phyloP scores from a whole-genome alignment of 2,329 filamentous ascomycete genomes.

The Ophiostoma piceae region DNA sequence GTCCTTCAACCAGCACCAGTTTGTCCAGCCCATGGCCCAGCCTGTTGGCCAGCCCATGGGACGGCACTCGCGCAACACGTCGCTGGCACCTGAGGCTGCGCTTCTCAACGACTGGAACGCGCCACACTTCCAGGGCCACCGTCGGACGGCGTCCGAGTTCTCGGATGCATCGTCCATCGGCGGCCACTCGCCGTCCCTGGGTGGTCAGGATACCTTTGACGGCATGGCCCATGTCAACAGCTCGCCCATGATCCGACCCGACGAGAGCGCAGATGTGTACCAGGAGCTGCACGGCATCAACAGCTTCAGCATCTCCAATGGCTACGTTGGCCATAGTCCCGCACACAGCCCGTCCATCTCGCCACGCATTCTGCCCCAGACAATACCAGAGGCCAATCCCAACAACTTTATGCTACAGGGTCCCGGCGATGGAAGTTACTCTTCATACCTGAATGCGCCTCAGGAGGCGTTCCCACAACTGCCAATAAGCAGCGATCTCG shows the following conservation, averaged over 20 bases:
- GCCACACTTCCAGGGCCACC: constrained; percentile 69
- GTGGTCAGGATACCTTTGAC: constrained; percentile 75
- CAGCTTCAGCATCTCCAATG: constrained; percentile 73
- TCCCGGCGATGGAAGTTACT: constrained; percentile 38
- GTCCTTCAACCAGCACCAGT: constrained; percentile 52
- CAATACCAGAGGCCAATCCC: constrained; percentile 49
- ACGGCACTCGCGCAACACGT: constrained; percentile 51
- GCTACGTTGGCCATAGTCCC: constrained; percentile 64
- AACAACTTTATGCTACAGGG: constrained; percentile 40
- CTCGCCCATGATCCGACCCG: constrained; percentile 73
- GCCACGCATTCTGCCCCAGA: constrained; percentile 54
- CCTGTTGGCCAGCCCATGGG: constrained; percentile 5
- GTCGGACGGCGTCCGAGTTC: constrained; percentile 81
- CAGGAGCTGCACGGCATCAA: constrained; percentile 73
- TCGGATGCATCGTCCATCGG: constrained; percentile 85
- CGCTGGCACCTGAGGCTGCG: constrained; percentile 53
- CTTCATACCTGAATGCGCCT: constrained; percentile 41
- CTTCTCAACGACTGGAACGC: constrained; percentile 52
- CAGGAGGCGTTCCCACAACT: constrained; percentile 51
- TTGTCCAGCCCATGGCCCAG: constrained; percentile 40
- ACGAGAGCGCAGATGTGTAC: constrained; percentile 60
- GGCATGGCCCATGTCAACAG: constrained; percentile 63
- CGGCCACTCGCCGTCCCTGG: constrained; percentile 70
- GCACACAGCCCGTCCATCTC: constrained; percentile 68
- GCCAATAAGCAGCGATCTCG: constrained; percentile 54